Evolutionary conservation across 2,329 filamentous ascomycete species (phyloP), one percentile per base, ranked within the genome.

Genomic region (Coccinonectria pachysandricola): DNA sequence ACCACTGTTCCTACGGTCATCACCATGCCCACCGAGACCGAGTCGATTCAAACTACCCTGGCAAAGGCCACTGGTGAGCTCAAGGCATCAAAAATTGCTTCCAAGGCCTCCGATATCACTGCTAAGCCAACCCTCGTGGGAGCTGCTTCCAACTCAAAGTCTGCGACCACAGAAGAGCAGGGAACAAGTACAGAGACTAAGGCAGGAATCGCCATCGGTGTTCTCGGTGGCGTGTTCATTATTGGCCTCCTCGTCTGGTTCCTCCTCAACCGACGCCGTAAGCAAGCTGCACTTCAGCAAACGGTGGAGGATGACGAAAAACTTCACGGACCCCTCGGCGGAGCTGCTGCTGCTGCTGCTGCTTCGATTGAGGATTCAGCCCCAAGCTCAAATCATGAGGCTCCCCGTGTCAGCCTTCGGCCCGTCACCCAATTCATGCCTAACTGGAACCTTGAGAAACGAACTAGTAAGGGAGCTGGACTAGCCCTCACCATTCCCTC

Each of bases 361-460:
- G 18, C 33, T 8, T 27, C 31, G 7, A n/a, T n/a, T n/a, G n/a
- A n/a, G n/a, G n/a, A n/a, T n/a, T n/a, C n/a, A n/a, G 35, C 38
- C 7, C 20, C 35, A 23, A 36, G 53, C 57, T 29, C 60, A 52
- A 40, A 68, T 60, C 36, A 58, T 52, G 36, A 62, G 65, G 77
- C 86, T 22, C 85, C 86, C n/a, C 79, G 79, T 36, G 68, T 95
- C 35, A 92, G 84, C 48, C 66, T 94, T 28, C 79, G 85, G 25
- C 86, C 86, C 3, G 71, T 91, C 24, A 88, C 84, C 20, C 76
- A 91, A 45, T 87, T 94, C 56, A 66, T 83, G 19, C 81, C 84
- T 5, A 75, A 72, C 46, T 68, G 45, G 40, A 54, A 53, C 28
- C 44, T 58, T 3, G 66, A 71, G 28, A 64, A 65, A 47, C 59